phyloP scores from a whole-genome alignment of 768 basidiomycete genomes.

The Amanita fuliginea region DNA sequence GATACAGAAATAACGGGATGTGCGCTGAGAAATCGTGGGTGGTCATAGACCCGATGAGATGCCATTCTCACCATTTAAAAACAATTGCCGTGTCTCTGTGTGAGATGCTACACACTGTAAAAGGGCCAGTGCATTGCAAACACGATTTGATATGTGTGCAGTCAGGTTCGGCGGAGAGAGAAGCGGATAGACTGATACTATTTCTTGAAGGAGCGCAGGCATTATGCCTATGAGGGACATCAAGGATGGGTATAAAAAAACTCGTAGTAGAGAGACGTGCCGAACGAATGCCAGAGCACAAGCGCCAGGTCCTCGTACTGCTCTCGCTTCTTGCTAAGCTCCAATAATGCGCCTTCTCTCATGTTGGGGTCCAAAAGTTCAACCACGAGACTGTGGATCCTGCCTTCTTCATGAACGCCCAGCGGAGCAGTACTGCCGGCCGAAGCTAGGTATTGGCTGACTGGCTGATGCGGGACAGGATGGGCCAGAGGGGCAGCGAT shows the following conservation, averaged over 20 bases:
- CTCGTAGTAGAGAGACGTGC: constrained; percentile 27
- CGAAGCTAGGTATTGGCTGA: constrained; percentile 27
- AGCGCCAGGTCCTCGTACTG: constrained; percentile 98
- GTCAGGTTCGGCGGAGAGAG: constrained; percentile 93
- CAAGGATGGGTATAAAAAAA: constrained; percentile 6
- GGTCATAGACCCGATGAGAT: constrained; percentile 10
- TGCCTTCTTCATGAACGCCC: constrained; percentile 43
- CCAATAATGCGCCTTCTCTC: constrained; percentile 85
- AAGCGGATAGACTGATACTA: constrained; percentile 95
- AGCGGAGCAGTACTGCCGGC: constrained; percentile 16
- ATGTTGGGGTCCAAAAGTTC: constrained; percentile 74
- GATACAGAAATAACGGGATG: constrained; percentile 96
- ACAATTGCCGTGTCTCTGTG: constrained; percentile 89
- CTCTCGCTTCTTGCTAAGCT: constrained; percentile 97
- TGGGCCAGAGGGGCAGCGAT: constrained; percentile 45
- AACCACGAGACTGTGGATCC: constrained; percentile 87
- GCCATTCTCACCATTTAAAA: constrained; percentile 67
- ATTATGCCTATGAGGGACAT: constrained; percentile 71
- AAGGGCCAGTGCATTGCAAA: constrained; percentile 96
- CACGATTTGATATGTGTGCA: constrained; percentile 95
- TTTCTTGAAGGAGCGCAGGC: constrained; percentile 95
- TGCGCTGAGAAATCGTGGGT: constrained; percentile 71
- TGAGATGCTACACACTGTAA: constrained; percentile 98
- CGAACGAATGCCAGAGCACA: constrained; percentile 97
- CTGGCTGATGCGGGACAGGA: constrained; percentile 40